These are phyloP conservation scores for Cercophora scortea DNA, from an alignment of 495 filamentous ascomycete species.

Conservation along the genomic window DNA sequence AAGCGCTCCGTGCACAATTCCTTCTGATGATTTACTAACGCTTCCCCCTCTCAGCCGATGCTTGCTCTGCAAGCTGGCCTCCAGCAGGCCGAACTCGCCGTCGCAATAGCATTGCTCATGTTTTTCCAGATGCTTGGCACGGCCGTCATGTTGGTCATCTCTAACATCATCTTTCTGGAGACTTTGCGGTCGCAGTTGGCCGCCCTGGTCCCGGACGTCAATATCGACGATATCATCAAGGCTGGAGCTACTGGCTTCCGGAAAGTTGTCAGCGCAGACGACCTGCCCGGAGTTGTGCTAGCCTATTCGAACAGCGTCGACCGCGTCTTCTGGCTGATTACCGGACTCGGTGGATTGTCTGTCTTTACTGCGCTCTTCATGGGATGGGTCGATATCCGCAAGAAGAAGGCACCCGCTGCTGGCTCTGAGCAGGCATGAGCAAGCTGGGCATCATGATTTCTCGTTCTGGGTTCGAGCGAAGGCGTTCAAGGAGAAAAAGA, in stretches of 20 bases:
- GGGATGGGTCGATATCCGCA: not conserved
- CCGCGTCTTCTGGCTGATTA: constrained; percentile 12
- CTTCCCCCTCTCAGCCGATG: constrained; percentile 29
- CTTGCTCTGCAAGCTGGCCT: constrained; percentile 47
- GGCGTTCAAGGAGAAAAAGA: no score
- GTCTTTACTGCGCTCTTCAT: not conserved
- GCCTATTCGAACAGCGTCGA: constrained; percentile 33
- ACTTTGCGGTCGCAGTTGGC: constrained; percentile 37
- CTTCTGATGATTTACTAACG: not conserved
- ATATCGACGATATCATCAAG: constrained; percentile 10
- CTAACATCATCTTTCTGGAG: constrained; percentile 52
- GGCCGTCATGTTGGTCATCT: constrained; percentile 51
- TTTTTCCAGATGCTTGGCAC: constrained; percentile 56
- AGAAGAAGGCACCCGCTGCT: no score
- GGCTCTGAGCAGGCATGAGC: no score
- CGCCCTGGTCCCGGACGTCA: constrained; percentile 15
- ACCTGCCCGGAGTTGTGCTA: constrained; percentile 22
- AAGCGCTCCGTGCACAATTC: not conserved
- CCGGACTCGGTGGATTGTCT: not conserved
- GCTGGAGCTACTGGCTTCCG: constrained; percentile 44
- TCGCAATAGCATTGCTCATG: constrained; percentile 52
- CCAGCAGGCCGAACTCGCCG: constrained; percentile 43
- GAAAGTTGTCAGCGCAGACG: constrained; percentile 3
- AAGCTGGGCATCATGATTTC: no score
- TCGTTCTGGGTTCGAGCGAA: no score